Evolutionary conservation across 2,329 filamentous ascomycete genomes (phyloP).

Genomic region (Aschersonia sp.): DNA sequence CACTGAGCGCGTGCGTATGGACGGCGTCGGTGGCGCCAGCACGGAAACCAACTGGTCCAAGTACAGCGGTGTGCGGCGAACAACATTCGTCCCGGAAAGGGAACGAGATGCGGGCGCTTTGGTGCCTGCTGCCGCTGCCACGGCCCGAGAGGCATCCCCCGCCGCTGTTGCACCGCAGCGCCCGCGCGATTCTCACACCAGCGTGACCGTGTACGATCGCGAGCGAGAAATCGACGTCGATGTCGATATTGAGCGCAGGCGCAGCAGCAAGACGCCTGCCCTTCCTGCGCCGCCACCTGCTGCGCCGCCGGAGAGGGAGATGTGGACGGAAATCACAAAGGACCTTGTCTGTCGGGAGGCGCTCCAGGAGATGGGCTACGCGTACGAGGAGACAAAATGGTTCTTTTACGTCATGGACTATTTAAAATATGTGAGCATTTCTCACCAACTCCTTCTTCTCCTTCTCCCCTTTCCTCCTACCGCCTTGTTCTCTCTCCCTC

Average conservation of each 20-base stretch:
- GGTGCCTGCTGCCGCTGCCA: conserved; percentile 4
- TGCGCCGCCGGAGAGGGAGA: conserved; percentile 40
- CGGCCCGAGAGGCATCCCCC: conserved; percentile 9
- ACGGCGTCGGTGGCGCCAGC: conserved; percentile 58
- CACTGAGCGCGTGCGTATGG: conserved; percentile 69
- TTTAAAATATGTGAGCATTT: conserved; percentile 60
- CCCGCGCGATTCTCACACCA: conserved; percentile 22
- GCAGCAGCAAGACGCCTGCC: conserved; percentile 20
- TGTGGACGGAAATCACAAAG: conserved; percentile 97
- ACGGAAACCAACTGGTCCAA: conserved; percentile 68
- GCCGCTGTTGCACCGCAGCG: conserved; percentile 7
- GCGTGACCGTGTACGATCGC: conserved; percentile 30
- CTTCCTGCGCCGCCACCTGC: conserved; percentile 26
- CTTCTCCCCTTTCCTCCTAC: too few relatives aligned
- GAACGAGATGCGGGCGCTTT: conserved; percentile 37
- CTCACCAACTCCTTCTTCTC: background rate
- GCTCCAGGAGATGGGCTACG: conserved; percentile 70
- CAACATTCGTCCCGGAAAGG: conserved; percentile 59
- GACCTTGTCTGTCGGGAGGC: conserved; percentile 79
- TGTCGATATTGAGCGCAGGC: conserved; percentile 35
- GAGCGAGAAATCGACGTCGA: conserved; percentile 38
- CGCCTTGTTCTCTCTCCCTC: too few relatives aligned
- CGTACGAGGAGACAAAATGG: conserved; percentile 76
- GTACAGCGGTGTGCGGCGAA: conserved; percentile 63
- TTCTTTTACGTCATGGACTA: conserved; percentile 93